phyloP scores from a whole-genome alignment of 495 filamentous ascomycete genomes.

The Lasiosphaeria miniovina region DNA sequence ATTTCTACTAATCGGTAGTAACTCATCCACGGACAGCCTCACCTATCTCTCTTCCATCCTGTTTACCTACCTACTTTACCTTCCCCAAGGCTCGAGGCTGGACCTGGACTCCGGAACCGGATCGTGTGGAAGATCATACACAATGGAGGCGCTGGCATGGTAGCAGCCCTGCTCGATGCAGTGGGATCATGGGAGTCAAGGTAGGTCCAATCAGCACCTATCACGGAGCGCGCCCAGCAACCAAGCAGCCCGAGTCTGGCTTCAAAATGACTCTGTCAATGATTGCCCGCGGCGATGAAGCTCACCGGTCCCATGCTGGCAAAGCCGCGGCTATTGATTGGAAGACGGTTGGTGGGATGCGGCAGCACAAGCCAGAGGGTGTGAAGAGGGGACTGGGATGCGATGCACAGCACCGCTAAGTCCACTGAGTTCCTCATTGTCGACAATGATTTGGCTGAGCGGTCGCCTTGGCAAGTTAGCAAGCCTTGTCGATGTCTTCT shows the following conservation, averaged over 20 bases:
- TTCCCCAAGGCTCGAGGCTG: too few species aligned
- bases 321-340: constrained; percentile 9
- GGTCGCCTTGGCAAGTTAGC: constrained; percentile 5
- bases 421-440: too few species aligned
- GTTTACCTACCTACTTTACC: too few species aligned
- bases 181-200: too few species aligned
- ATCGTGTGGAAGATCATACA: too few species aligned
- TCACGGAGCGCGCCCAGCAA: not conserved
- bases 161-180: too few species aligned
- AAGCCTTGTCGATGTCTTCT: constrained; percentile 16
- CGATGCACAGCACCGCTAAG: constrained; percentile 10
- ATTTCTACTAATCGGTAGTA: too few species aligned
- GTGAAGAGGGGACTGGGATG: constrained; percentile 22
- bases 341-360: constrained; percentile 28
- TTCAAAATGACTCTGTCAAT: not conserved
- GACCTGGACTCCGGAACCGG: too few species aligned
- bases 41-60: too few species aligned
- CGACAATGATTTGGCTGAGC: not conserved
- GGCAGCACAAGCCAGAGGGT: constrained; percentile 21
- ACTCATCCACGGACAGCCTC: too few species aligned
- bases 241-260: not conserved
- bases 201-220: not conserved
- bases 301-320: constrained; percentile 25
- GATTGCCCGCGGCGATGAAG: not conserved
- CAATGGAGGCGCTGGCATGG: too few species aligned